Base-by-base conservation (phyloP, 1,139 yeast species). In the Magnusiomyces suaveolens region DNA sequence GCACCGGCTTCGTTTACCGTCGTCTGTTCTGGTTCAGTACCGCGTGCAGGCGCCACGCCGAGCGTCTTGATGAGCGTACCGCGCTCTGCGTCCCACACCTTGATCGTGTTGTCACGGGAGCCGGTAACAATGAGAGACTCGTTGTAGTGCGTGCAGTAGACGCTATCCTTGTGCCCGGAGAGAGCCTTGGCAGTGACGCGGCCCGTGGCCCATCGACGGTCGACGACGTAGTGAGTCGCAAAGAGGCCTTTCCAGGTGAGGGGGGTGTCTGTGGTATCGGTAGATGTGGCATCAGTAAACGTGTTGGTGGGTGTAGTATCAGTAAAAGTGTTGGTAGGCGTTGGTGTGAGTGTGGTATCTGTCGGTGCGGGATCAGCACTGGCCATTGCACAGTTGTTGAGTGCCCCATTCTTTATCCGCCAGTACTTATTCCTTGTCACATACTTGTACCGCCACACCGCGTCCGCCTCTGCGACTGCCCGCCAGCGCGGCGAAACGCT, bases 141-240 rank as follows among this genome's bases (percentile, higher is more conserved):
- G 49, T 69, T 69, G 55, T 69, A 64, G 48, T 68, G 66, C 6
- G 68, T 70, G 52, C 74, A 70, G 54, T 71, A 71, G 2, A 71
- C 72, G 24, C 70, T 62, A 53, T 70, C 73, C 3, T 60, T 48
- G 52, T 71, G 74, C 10, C 74, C 74, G 2, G 57, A 57, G 47
- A 71, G 57, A 1, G 62, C 60, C 20, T 53, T 59, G 1, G 67
- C 62, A 4, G 54, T 58, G 20, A 61, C 62, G 4, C 48, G 49
- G 2, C 66, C 68, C 16, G 49, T 20, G 21, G 47, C 48, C 73
- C 73, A 70, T 29, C 69, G 60, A 29, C 56, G 51, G 25, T 69
- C 71, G 32, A 70, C 59, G 32, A 49, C 41, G 12, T 52, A 52
- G n/a, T 70, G 62, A 2, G 66, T 59, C 39, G 55, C 50, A 57